phyloP scores from a whole-genome alignment of 2,329 filamentous ascomycete species.

The Trichoderma sp. region DNA sequence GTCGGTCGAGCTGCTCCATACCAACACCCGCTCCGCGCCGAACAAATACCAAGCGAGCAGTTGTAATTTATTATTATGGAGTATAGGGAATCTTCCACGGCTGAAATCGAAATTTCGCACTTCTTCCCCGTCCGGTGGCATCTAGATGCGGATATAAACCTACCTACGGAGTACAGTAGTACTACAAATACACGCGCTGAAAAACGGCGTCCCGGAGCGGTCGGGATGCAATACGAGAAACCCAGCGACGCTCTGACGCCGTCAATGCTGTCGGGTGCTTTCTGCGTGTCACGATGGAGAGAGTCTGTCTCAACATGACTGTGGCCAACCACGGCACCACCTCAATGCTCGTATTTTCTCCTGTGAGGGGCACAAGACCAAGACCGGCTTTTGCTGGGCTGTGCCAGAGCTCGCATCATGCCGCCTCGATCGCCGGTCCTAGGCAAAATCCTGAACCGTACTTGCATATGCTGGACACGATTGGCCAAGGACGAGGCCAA shows the following conservation, averaged over 20 bases:
- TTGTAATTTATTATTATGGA: slow-evolving; percentile 12
- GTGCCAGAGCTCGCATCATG: background rate
- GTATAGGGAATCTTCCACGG: slow-evolving; percentile 13
- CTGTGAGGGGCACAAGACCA: slow-evolving; percentile 3
- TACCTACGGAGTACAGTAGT: no score
- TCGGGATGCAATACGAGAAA: slow-evolving; percentile 16
- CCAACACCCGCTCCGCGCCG: background rate
- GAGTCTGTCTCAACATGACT: background rate
- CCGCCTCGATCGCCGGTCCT: background rate
- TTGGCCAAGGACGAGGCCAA: background rate
- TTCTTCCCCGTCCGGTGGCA: no score
- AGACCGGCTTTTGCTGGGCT: background rate
- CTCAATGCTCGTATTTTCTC: slow-evolving; percentile 11
- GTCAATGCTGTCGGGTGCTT: background rate
- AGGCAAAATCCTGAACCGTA: background rate
- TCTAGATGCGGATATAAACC: background rate
- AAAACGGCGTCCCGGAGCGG: background rate
- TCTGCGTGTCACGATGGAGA: background rate
- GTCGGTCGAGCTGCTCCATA: background rate
- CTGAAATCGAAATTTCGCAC: background rate
- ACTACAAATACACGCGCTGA: background rate
- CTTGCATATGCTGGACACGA: background rate
- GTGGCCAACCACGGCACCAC: slow-evolving; percentile 10
- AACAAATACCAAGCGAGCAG: background rate
- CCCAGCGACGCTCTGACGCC: slow-evolving; percentile 2